phyloP scores from a whole-genome alignment of 306 rosid species.

The Castanea sativa region DNA sequence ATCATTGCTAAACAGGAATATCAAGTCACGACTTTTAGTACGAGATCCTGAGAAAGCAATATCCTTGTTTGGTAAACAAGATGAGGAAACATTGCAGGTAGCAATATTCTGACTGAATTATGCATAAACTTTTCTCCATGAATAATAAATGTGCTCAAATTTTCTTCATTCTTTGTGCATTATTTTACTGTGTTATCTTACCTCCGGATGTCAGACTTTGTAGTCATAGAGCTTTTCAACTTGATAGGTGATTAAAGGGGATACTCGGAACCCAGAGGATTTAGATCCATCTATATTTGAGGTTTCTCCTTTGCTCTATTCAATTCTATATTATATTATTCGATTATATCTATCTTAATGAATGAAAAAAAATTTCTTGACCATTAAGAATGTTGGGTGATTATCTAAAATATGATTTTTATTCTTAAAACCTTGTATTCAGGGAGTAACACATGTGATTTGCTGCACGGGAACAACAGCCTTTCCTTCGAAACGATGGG shows the following conservation, averaged over 20 bases:
- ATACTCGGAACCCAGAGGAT: conserved; percentile 69
- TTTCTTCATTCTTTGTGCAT: not conserved
- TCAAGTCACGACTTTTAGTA: conserved; percentile 65
- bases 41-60: conserved; percentile 81
- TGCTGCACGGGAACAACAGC: conserved; percentile 98
- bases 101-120: not conserved
- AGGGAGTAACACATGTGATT: conserved; percentile 97
- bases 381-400: conserved; percentile 1
- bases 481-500: conserved; percentile 94
- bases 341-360: not conserved
- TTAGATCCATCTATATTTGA: conserved; percentile 79
- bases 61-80: conserved; percentile 69
- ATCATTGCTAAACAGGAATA: conserved; percentile 68
- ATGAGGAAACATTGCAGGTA: conserved; percentile 67
- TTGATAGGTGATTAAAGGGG: conserved; percentile 72
- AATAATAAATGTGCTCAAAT: not conserved
- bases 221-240: conserved; percentile 28
- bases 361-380: conserved; percentile 1
- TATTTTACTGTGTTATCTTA: not conserved
- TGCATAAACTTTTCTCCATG: not conserved
- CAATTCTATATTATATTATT: not conserved
- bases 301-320: conserved; percentile 38
- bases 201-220: not conserved
- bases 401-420: not conserved
- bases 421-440: conserved; percentile 26